Evolutionary conservation across 371 early-diverging fungal species (phyloP), one percentile per base, ranked within the genome.

Genomic region (Mucor irregularis): DNA sequence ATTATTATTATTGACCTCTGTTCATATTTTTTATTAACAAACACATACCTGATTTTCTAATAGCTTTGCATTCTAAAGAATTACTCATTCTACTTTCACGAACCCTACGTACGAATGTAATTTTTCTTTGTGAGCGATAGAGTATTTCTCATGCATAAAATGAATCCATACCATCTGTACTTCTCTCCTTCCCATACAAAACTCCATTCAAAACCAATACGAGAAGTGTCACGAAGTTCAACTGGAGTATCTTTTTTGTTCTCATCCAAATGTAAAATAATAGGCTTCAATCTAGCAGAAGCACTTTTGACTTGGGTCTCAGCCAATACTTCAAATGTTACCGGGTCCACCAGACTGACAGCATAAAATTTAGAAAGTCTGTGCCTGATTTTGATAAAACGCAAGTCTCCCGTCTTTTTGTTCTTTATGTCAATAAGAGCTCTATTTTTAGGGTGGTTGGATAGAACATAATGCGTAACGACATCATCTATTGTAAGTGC

Each of bases 171-270:
- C 78, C 78, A 77, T 53, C 53, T 62, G 33, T 68, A 69, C 43
- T 61, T 64, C 24, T 77, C 62, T 24, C 61, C 62, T 60, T 74
- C 68, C 78, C 78, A 77, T 42, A 65, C 59, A 68, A 77, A 77
- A 11, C 34, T 51, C 78, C 78, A 77, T 58, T 77, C 78, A 45
- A 77, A 73, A 4, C 74, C 68, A 28, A 77, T 50, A 9, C 57
- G 53, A 38, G 72, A 60, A 3, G 74, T 60, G 9, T 71, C 74
- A 4, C 60, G 52, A 2, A 74, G 45, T 9, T 64, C 53, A 16
- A 69, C 59, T 6, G 52, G 38, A 1, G 24, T 43, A 52, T 52
- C 61, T 5, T 21, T 31, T 10, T 65, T 56, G 17, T 8, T 42
- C 10, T 42, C 42, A 26, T 63, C 53, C n/a, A 49, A 40, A 19